Evolutionary conservation across 1,284 basidiomycete genomes (phyloP), one percentile per base, ranked within the genome.

Genomic region (Melampsora americana): DNA sequence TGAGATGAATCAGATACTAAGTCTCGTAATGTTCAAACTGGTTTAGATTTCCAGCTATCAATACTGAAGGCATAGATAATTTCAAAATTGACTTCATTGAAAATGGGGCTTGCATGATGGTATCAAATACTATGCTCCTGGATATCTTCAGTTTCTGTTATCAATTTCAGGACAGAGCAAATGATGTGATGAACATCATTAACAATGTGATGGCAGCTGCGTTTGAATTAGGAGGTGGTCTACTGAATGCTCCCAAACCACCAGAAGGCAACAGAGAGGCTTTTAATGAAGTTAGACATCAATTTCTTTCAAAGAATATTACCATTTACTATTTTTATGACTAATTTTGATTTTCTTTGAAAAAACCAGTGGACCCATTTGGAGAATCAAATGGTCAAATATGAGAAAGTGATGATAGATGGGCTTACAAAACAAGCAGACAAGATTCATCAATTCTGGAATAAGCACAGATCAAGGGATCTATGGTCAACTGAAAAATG

Each of bases 401-500:
- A 77, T 59, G 74, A 77, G 35, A 67, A 77, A n/a, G 46, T 69
- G 12, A 28, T 77, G 30, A 68, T 61, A n/a, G 56, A 59, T 44
- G 50, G 48, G 28, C 66, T 77, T 56, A 30, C 66, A 35, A 69
- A 69, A 39, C 44, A 32, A 30, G 68, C 67, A n/a, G 67, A 53
- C 3, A 65, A 50, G 5, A 32, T 77, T n/a, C 28, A 28, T 35
- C 5, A 48, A 62, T 9, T 23, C 74, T 9, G 74, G 74, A 42
- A 77, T 77, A 62, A 77, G 74, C 44, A 69, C 74, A 20, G 61
- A 77, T 32, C 28, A 77, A 69, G 74, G 74, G 9, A 77, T 77
- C 18, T 77, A 77, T 46, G 74, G 74, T 20, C 66, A 69, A 64
- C 60, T 69, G 26, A 68, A 61, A 39, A 77, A 77, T 44, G 74